Evolutionary conservation across 202 grass and related monocot genomes (phyloP), one percentile per base, ranked within the genome.

Genomic region (Cymbopogon flexuosus): DNA sequence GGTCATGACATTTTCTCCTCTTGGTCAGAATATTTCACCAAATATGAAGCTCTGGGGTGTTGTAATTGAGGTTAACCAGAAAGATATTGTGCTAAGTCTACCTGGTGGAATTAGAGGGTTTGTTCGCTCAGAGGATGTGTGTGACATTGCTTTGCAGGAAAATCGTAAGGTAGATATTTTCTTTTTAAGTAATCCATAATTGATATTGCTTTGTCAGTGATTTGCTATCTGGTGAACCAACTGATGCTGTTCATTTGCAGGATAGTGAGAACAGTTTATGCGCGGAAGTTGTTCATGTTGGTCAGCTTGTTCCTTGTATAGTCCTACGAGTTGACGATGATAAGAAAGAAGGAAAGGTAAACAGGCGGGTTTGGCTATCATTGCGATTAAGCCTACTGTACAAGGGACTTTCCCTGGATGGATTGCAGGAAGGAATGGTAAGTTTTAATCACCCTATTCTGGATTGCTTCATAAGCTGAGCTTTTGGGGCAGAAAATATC

Each of bases 401-500:
- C 66, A 98, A 93, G 73, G 88, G 95, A 51, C 82, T 98, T 84
- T 89, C 88, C 23, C 72, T 98, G 41, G 95, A 98, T 88, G 90
- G 84, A 76, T 76, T 98, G 76, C 92, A 98, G 75, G 92, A 93
- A 56, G 92, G 90, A 88, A 98, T 98, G 95, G 95, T 98, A 93
- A 73, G 42, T 21, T 80, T 58, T 80, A 45, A 67, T 46, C 18
- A 68, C 46, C 58, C 22, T 81, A 37, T 61, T 61, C 51, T 69
- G 8, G 8, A 76, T 52, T 80, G 68, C 60, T 27, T 60, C 9
- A 40, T 75, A 60, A 40, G 14, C 78, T 75, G 57, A 81, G 52
- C 31, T 86, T 42, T 49, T 57, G 37, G n/a, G 8, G 42, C 9
- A 70, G 72, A 54, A 34, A 52, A 31, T 61, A 81, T 58, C 24